A percentile compares a stretch with the other conserved stretches of the same genome.
These are phyloP conservation scores for Geotrichum siamense DNA, from an alignment of 1,139 yeast species.

Conservation along the genomic window DNA sequence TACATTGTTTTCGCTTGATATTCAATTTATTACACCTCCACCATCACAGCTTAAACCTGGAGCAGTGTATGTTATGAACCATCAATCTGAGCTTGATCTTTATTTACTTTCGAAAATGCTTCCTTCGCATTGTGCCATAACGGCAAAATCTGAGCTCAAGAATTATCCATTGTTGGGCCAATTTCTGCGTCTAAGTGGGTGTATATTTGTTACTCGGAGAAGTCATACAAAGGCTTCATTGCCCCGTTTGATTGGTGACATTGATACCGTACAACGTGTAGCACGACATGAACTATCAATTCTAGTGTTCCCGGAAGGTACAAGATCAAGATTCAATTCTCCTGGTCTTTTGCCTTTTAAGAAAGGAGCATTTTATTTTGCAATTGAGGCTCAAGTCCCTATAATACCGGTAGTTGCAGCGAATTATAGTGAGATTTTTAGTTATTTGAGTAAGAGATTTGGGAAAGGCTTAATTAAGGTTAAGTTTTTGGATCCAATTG, in stretches of 20 bases:
- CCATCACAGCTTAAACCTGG: not conserved
- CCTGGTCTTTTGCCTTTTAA: constrained; percentile 80
- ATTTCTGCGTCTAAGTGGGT: constrained; percentile 89
- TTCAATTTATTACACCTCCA: not conserved
- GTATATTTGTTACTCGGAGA: constrained; percentile 86
- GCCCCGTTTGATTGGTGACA: constrained; percentile 68
- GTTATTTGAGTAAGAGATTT: constrained; percentile 33
- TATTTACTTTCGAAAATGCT: constrained; percentile 71
- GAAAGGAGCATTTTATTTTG: constrained; percentile 97
- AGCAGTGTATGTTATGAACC: constrained; percentile 78
- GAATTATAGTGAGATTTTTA: constrained; percentile 55
- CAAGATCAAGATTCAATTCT: constrained; percentile 66
- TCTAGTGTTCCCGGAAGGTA: constrained; percentile 88
- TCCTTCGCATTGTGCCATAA: constrained; percentile 84
- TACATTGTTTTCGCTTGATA: not conserved
- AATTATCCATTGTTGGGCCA: constrained; percentile 92
- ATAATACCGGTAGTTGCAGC: constrained; percentile 81
- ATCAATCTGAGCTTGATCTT: constrained; percentile 80
- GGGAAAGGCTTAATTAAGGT: constrained; percentile 53
- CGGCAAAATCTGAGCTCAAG: constrained; percentile 79
- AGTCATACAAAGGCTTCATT: constrained; percentile 60
- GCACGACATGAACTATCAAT: constrained; percentile 55
- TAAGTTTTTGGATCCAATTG: constrained; percentile 60
- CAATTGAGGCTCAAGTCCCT: constrained; percentile 86
- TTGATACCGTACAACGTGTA: constrained; percentile 56